These are phyloP conservation scores for Podospora bellae-mahoneyi DNA, from an alignment of 495 filamentous ascomycete genomes.

Conservation along the genomic window DNA sequence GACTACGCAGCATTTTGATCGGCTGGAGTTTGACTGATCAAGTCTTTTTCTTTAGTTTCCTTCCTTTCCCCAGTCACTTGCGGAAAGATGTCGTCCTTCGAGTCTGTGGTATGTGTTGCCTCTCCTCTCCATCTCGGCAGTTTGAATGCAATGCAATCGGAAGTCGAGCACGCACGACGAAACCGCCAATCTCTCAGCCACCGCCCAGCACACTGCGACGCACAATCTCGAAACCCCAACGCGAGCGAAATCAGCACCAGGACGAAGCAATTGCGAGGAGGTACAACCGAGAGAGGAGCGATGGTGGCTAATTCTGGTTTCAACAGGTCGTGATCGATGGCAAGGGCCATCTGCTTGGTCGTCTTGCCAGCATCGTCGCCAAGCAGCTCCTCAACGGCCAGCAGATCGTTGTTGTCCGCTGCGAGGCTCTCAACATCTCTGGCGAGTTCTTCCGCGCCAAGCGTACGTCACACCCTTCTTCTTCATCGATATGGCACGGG, in stretches of 20 bases:
- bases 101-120: slow-evolving; percentile 80
- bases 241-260: slow-evolving; percentile 2
- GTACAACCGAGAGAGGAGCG: slow-evolving; percentile 1
- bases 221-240: slow-evolving; percentile 1
- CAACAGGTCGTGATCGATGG: slow-evolving; percentile 93
- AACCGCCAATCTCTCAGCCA: not conserved
- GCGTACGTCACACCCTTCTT: slow-evolving; percentile 66
- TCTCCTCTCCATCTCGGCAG: slow-evolving; percentile 16
- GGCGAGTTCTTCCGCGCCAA: slow-evolving; percentile 99
- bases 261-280: not conserved
- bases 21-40: slow-evolving; percentile 38
- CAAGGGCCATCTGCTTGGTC: slow-evolving; percentile 99
- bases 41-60: slow-evolving; percentile 33
- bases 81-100: slow-evolving; percentile 94
- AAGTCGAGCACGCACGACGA: slow-evolving; percentile 11
- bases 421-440: slow-evolving; percentile 98
- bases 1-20: slow-evolving; percentile 34
- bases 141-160: not conserved
- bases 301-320: slow-evolving; percentile 26
- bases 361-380: slow-evolving; percentile 96
- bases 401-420: slow-evolving; percentile 98
- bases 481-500: slow-evolving; percentile 3
- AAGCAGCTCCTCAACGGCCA: slow-evolving; percentile 99
- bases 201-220: slow-evolving; percentile 5
- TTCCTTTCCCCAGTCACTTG: slow-evolving; percentile 35